Evolutionary conservation across 257 asterid species (phyloP), one percentile per base, ranked within the genome.

Genomic region (Ligustrum vulgare): DNA sequence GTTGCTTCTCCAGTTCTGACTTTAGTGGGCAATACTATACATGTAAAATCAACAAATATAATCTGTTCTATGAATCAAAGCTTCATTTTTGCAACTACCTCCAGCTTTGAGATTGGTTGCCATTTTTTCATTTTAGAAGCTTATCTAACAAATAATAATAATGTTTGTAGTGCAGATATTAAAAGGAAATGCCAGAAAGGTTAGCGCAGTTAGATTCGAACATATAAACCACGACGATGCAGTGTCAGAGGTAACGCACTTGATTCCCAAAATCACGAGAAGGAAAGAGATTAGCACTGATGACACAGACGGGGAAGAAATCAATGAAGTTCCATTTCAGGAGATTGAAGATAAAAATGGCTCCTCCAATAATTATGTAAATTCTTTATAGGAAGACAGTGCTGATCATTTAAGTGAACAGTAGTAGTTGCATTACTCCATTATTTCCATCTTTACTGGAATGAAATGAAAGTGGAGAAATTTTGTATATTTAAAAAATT

Each of bases 111-210:
- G 34, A 60, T 13, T 25, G 34, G 66, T 60, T 45, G 15, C 56
- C 56, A 66, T 37, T 71, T 15, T 54, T 51, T 67, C 6, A 13
- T 64, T 13, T 60, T 60, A 8, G 34, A 22, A 32, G 28, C 20
- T 22, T 60, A 15, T 69, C 15, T 74, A 39, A 77, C 32, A 36
- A 28, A 69, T 67, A 35, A 64, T 67, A 35, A 64, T 82, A 3
- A 51, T 69, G 33, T 73, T 60, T 5, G 45, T 78, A 73, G 58
- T 85, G 90, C 86, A 92, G 98, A 90, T 94, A 87, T 84, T 95
- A 68, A 98, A 96, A 20, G 99, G 99, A 82, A 89, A 95, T 78
- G 98, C 96, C 13, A 88, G 99, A 85, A 95, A 95, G 84, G 97
- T 95, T 45, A 89, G 97, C 63, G 96, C 99, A 4, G 97, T 91